phyloP scores from a whole-genome alignment of 2,329 filamentous ascomycete genomes.

The Exophiala viscosa region DNA sequence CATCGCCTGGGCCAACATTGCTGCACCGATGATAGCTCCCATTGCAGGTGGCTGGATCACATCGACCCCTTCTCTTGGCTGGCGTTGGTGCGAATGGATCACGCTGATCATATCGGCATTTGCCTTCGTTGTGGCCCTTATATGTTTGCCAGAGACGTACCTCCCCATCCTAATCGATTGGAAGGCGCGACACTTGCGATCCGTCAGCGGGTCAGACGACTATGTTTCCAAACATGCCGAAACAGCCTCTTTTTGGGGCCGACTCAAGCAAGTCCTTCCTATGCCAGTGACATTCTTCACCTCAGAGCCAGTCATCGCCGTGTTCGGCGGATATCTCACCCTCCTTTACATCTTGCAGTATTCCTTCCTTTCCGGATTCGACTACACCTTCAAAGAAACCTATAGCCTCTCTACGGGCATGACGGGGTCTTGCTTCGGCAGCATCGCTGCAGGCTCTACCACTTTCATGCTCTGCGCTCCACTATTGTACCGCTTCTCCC shows the following conservation, averaged over 20 bases:
- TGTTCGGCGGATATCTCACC: slow-evolving; percentile 14
- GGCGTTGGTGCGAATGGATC: slow-evolving; percentile 48
- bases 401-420: slow-evolving; percentile 45
- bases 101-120: slow-evolving; percentile 37
- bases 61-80: slow-evolving; percentile 34
- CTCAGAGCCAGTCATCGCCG: neutral
- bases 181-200: slow-evolving; percentile 42
- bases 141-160: slow-evolving; percentile 51
- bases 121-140: slow-evolving; percentile 34
- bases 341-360: slow-evolving; percentile 26
- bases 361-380: slow-evolving; percentile 36
- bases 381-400: slow-evolving; percentile 49
- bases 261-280: neutral
- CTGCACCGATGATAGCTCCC: slow-evolving; percentile 29
- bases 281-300: slow-evolving; percentile 31
- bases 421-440: slow-evolving; percentile 47
- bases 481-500: slow-evolving; percentile 46
- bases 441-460: slow-evolving; percentile 44
- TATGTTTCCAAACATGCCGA: slow-evolving; percentile 36
- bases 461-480: slow-evolving; percentile 40
- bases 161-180: slow-evolving; percentile 43
- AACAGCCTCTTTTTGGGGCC: neutral
- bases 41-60: slow-evolving; percentile 46
- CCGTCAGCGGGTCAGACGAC: slow-evolving; percentile 40
- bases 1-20: slow-evolving; percentile 38